A percentile compares a stretch with the other conserved stretches of the same genome.
Evolutionary conservation across 2,329 filamentous ascomycete genomes (phyloP).

Genomic region (Clarireedia paspali): DNA sequence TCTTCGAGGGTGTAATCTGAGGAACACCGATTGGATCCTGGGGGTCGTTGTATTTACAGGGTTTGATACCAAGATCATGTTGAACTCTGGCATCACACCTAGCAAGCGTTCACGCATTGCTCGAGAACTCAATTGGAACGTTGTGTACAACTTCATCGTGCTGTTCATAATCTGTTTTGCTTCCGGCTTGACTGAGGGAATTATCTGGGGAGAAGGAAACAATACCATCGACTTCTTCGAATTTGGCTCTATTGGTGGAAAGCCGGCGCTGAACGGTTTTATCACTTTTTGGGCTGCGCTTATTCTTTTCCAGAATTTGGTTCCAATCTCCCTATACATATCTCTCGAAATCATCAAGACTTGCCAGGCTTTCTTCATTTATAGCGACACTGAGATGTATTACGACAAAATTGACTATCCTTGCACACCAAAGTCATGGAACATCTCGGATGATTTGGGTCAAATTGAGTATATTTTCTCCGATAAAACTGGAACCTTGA

Average conservation of each 20-base stretch:
- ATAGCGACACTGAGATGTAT: slow-evolving; percentile 94
- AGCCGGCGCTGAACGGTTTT: slow-evolving; percentile 72
- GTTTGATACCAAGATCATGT: slow-evolving; percentile 97
- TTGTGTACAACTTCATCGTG: slow-evolving; percentile 91
- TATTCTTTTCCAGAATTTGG: slow-evolving; percentile 96
- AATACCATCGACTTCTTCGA: slow-evolving; percentile 79
- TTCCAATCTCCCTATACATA: slow-evolving; percentile 96
- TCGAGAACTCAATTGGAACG: slow-evolving; percentile 92
- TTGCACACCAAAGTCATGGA: slow-evolving; percentile 97
- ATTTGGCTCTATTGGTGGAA: slow-evolving; percentile 71
- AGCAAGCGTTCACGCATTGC: slow-evolving; percentile 89
- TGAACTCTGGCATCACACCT: slow-evolving; percentile 92
- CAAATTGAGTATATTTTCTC: slow-evolving; percentile 99
- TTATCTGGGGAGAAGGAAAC: slow-evolving; percentile 67
- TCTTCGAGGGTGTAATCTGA: slow-evolving; percentile 83
- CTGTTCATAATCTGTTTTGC: slow-evolving; percentile 85
- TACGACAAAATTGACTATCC: slow-evolving; percentile 91
- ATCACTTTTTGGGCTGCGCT: slow-evolving; percentile 95
- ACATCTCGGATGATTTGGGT: slow-evolving; percentile 94
- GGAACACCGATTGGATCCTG: slow-evolving; percentile 94
- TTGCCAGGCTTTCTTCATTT: slow-evolving; percentile 92
- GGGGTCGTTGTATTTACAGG: slow-evolving; percentile 92
- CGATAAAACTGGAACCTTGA: slow-evolving; percentile 85
- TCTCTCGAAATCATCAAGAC: slow-evolving; percentile 93
- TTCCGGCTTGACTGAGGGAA: slow-evolving; percentile 75